Conservation (phyloP, 2,329 filamentous ascomycete genomes). For the Chrysoporthe puriensis region DNA sequence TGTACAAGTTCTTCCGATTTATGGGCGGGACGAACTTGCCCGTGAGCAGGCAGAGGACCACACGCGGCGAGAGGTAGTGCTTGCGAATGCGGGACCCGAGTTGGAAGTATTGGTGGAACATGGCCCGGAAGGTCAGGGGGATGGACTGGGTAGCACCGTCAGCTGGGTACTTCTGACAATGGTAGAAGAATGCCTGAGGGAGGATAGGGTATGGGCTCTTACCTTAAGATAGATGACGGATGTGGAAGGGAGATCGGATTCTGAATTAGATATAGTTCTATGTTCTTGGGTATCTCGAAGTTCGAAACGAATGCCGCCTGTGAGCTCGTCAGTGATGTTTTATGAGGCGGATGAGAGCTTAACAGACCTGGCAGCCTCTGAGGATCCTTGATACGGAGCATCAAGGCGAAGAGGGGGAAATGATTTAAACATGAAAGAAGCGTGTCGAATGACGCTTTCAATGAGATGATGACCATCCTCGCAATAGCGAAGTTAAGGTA, state of each 20-base stretch:
- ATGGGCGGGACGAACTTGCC: conserved; percentile 95
- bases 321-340: conserved; percentile 27
- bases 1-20: conserved; percentile 92
- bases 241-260: conserved; percentile 59
- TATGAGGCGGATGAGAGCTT: background rate
- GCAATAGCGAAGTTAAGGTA: conserved; percentile 95
- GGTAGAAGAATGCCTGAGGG: background rate
- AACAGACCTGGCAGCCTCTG: conserved; percentile 77
- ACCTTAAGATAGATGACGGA: conserved; percentile 90
- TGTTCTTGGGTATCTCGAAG: conserved; percentile 72
- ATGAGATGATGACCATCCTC: conserved; percentile 89
- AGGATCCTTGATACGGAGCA: conserved; percentile 94
- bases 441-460: conserved; percentile 92
- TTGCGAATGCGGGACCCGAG: conserved; percentile 90
- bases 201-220: conserved; percentile 31
- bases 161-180: conserved; percentile 20
- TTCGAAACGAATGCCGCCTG: conserved; percentile 86
- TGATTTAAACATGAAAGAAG: conserved; percentile 93
- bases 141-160: conserved; percentile 65
- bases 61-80: conserved; percentile 89
- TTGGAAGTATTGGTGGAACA: conserved; percentile 98
- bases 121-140: conserved; percentile 85
- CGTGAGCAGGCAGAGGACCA: conserved; percentile 84
- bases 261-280: conserved; percentile 46
- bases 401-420: conserved; percentile 94